These are phyloP conservation scores for Tulasnella sp. DNA, from an alignment of 768 basidiomycete species.

Conservation along the genomic window DNA sequence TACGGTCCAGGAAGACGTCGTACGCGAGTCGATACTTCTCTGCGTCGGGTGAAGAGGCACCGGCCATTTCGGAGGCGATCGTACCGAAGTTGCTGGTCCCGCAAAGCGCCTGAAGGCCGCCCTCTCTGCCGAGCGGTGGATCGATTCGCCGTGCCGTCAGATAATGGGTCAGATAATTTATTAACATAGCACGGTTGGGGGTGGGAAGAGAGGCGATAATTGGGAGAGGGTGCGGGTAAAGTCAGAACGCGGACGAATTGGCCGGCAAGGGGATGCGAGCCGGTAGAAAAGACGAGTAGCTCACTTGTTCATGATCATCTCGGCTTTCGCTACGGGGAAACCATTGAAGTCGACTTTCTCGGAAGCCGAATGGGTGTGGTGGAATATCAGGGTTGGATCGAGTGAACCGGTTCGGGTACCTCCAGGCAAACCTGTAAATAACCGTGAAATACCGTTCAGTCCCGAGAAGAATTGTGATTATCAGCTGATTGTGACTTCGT, in stretches of 20 bases:
- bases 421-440: constrained; percentile 58
- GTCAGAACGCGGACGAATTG: neutral
- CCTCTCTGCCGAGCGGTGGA: constrained; percentile 32
- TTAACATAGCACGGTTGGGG: neutral
- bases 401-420: constrained; percentile 75
- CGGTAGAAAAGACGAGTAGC: constrained; percentile 4
- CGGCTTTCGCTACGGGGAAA: constrained; percentile 29
- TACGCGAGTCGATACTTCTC: constrained; percentile 48
- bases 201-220: neutral
- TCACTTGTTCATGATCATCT: constrained; percentile 32
- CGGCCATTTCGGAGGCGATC: constrained; percentile 35
- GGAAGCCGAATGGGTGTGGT: constrained; percentile 53
- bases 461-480: neutral
- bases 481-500: neutral
- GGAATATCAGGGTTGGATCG: constrained; percentile 83
- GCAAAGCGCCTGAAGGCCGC: constrained; percentile 67
- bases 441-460: constrained; percentile 14
- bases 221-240: neutral
- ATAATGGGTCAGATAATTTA: neutral
- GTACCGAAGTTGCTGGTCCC: constrained; percentile 75
- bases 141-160: neutral
- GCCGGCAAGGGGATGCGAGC: neutral
- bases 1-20: constrained; percentile 64
- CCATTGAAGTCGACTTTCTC: constrained; percentile 56
- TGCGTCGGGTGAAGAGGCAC: constrained; percentile 30